A percentile compares a stretch with the other conserved stretches of the same genome.
Evolutionary conservation across 1,139 yeast species (phyloP).

Genomic region (Pichia sp.): DNA sequence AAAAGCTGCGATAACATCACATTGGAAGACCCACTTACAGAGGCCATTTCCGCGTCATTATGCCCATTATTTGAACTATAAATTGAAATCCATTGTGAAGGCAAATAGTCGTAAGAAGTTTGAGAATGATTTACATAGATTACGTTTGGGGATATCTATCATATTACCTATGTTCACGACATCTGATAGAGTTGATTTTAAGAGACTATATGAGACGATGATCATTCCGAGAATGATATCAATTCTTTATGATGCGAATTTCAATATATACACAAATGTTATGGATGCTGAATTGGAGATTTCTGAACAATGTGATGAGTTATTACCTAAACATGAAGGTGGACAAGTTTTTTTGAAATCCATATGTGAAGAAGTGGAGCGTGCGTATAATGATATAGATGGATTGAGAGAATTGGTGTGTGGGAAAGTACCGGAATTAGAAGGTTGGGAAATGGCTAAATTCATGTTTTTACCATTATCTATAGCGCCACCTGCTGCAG

Average conservation of each 20-base stretch:
- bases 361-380: background rate
- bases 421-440: background rate
- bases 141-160: background rate
- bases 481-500: background rate
- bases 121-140: constrained; percentile 1
- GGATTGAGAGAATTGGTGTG: background rate
- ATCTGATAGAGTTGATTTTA: constrained; percentile 1
- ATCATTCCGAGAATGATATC: constrained; percentile 5
- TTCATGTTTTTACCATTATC: too few species aligned
- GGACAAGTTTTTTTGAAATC: too few species aligned
- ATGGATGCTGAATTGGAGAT: constrained; percentile 9
- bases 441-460: too few species aligned
- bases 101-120: constrained; percentile 7
- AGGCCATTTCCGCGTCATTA: constrained; percentile 5
- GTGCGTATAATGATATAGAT: background rate
- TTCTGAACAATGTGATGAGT: background rate
- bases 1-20: too few species aligned
- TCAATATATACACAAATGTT: constrained; percentile 2
- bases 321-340: background rate
- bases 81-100: constrained; percentile 5
- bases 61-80: constrained; percentile 5
- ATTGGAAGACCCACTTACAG: constrained; percentile 2
- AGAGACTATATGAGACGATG: constrained; percentile 1
- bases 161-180: background rate
- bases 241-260: constrained; percentile 1